Conservation (phyloP, 371 early-diverging fungal species). For the Mortierella sp. region DNA sequence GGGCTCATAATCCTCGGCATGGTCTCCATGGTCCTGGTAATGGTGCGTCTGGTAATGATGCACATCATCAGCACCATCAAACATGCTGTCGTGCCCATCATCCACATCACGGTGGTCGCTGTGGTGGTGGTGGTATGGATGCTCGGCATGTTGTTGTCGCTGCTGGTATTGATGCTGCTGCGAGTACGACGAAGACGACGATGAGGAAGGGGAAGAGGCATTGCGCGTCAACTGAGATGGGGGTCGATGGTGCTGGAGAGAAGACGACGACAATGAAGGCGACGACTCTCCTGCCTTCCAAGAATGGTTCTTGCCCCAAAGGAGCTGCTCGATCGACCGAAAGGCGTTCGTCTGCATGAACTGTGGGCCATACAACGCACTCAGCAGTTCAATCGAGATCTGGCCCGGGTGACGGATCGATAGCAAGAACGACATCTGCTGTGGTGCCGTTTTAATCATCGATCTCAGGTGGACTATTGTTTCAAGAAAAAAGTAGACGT, state of each 20-base stretch:
- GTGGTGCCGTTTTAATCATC: slow-evolving; percentile 21
- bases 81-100: neutral
- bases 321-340: slow-evolving; percentile 28
- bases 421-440: slow-evolving; percentile 24
- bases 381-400: slow-evolving; percentile 25
- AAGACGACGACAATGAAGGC: neutral
- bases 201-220: neutral
- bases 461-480: neutral
- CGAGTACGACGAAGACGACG: neutral
- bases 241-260: neutral
- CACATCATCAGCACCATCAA: neutral
- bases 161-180: slow-evolving; percentile 11
- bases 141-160: neutral
- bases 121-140: neutral
- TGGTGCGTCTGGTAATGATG: neutral
- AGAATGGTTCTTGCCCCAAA: slow-evolving; percentile 20
- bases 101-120: neutral
- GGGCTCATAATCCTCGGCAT: neutral
- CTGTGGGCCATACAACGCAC: slow-evolving; percentile 25
- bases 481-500: neutral
- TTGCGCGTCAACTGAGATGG: neutral
- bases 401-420: slow-evolving; percentile 37
- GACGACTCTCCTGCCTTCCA: neutral
- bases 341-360: slow-evolving; percentile 29
- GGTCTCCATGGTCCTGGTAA: neutral